Conservation (phyloP, 176 grass and related monocot species). For the Triticum dicoccoides region DNA sequence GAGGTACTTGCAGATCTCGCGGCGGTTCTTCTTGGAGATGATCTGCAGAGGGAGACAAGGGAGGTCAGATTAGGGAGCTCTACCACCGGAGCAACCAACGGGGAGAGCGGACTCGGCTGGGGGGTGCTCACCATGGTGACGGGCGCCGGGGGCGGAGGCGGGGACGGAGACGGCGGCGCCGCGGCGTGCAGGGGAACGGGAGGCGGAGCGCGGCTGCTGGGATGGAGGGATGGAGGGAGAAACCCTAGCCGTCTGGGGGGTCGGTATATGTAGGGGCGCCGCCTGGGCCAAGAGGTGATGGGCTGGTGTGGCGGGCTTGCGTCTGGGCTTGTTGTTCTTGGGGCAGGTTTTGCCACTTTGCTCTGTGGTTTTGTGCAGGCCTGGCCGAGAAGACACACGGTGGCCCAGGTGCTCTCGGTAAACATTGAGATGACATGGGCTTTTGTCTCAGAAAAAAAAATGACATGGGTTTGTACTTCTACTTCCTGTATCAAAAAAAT, state of each 20-base stretch:
- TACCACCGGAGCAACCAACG: background rate
- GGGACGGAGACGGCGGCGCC: background rate
- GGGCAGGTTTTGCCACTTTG: background rate
- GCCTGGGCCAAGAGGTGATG: background rate
- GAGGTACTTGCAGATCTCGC: constrained; percentile 81
- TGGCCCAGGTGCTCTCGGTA: background rate
- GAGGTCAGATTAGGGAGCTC: background rate
- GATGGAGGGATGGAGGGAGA: background rate
- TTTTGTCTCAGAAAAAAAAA: too few relatives aligned
- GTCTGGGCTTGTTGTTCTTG: background rate
- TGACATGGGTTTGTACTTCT: too few relatives aligned
- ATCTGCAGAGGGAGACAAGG: constrained; percentile 31
- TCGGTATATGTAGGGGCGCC: background rate
- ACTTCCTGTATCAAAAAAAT: too few relatives aligned
- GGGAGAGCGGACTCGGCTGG: background rate
- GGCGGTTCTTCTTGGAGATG: constrained; percentile 76
- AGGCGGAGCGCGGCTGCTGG: constrained; percentile 3
- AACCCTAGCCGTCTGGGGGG: constrained; percentile 37
- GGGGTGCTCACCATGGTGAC: constrained; percentile 37
- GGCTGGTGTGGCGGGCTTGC: background rate
- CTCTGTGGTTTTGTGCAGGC: background rate
- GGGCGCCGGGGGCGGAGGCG: background rate
- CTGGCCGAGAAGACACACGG: background rate
- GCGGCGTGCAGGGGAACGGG: background rate
- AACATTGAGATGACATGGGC: background rate